Conservation (phyloP, 306 rosid species). For the Dalbergia cultrata region DNA sequence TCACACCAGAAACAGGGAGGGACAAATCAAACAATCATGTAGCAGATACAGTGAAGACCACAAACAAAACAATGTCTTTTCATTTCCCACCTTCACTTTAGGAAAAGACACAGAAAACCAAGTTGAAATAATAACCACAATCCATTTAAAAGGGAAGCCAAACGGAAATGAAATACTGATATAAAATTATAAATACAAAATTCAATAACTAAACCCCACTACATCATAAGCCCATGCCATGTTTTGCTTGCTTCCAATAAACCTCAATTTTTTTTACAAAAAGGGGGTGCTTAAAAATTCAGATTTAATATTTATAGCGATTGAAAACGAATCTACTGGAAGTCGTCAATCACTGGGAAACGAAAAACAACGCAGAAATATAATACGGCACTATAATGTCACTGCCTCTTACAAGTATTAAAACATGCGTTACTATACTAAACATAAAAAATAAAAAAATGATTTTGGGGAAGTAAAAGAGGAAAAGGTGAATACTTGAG, state of each 20-base stretch:
- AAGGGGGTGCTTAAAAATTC: too few species aligned
- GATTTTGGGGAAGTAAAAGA: not conserved
- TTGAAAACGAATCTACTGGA: not conserved
- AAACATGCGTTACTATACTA: not conserved
- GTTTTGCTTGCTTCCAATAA: conserved; percentile 3
- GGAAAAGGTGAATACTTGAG: not conserved
- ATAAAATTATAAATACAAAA: not conserved
- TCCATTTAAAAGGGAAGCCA: not conserved
- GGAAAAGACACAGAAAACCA: conserved; percentile 8
- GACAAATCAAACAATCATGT: not conserved
- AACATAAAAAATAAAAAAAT: not conserved
- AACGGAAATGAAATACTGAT: not conserved
- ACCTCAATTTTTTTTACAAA: not conserved
- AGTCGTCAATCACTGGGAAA: not conserved
- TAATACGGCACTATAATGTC: not conserved
- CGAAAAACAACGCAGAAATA: not conserved
- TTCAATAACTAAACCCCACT: not conserved
- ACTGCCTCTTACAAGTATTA: not conserved
- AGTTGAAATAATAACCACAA: not conserved
- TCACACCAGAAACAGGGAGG: not conserved
- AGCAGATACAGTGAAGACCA: not conserved
- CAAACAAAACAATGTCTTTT: not conserved
- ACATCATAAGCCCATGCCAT: not conserved
- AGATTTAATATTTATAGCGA: not conserved
- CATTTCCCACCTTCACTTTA: not conserved